Evolutionary conservation across 495 filamentous ascomycete genomes (phyloP), one percentile per base, ranked within the genome.

Genomic region (Echria macrotheca): DNA sequence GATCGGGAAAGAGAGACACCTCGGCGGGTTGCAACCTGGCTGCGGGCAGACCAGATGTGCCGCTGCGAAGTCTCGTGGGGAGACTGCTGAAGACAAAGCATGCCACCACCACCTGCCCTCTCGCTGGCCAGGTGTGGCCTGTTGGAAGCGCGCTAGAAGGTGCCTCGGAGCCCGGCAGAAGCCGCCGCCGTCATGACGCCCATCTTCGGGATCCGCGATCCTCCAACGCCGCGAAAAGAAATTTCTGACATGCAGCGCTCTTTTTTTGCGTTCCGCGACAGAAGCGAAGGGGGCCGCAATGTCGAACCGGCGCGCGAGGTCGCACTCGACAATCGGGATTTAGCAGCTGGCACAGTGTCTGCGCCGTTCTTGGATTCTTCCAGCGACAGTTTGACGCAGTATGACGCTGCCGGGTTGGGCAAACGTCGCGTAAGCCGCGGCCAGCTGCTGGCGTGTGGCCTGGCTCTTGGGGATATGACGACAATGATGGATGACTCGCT

Each of bases 1-100:
- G 56, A 59, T 56, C 41, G 46, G 56, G 56, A 56, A 50, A 37
- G 22, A 47, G n/a, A 38, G 40, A 45, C 11, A 11, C 28, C 28
- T 12, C 28, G n/a, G n/a, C n/a, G n/a, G n/a, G n/a, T n/a, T n/a
- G n/a, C n/a, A n/a, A n/a, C n/a, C n/a, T n/a, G n/a, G n/a, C n/a
- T n/a, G n/a, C n/a, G n/a, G n/a, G n/a, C n/a, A n/a, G n/a, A n/a
- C n/a, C n/a, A n/a, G n/a, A n/a, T n/a, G n/a, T n/a, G n/a, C n/a
- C n/a, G n/a, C n/a, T n/a, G n/a, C n/a, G n/a, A n/a, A n/a, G n/a
- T 31, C 12, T 31, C 28, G 28, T 31, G 28, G 28, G 28, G 28
- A 12, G 12, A 31, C 12, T 12, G 28, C n/a, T n/a, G n/a, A n/a
- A n/a, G n/a, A n/a, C n/a, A n/a, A n/a, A n/a, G n/a, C n/a, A n/a